Conservation (phyloP, 208 protist species). For the Leishmania aethiopica region DNA sequence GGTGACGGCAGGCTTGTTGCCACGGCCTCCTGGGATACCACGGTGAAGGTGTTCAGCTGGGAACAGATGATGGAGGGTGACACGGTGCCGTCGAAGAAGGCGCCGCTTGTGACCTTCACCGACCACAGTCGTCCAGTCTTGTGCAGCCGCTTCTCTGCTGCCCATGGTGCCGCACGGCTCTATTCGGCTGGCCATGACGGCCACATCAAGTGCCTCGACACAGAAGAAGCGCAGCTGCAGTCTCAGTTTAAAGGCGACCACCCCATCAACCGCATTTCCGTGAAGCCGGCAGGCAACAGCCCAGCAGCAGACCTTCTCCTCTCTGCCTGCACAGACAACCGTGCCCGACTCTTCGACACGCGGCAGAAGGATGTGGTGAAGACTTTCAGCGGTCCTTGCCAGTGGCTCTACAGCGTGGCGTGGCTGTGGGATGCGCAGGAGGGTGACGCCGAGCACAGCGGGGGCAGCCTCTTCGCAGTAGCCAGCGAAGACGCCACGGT, state of each 20-base stretch:
- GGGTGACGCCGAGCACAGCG: slow-evolving; percentile 32
- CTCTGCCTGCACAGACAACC: slow-evolving; percentile 82
- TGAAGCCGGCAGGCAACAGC: slow-evolving; percentile 39
- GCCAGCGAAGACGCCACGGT: slow-evolving; percentile 74
- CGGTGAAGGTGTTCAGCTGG: slow-evolving; percentile 82
- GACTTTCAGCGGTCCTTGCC: slow-evolving; percentile 76
- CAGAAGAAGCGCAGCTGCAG: slow-evolving; percentile 50
- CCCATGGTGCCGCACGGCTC: slow-evolving; percentile 40
- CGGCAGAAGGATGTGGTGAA: slow-evolving; percentile 55
- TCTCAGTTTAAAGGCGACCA: slow-evolving; percentile 63
- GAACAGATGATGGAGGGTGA: slow-evolving; percentile 37
- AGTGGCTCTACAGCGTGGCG: slow-evolving; percentile 82
- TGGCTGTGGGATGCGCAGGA: slow-evolving; percentile 73
- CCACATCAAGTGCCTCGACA: slow-evolving; percentile 66
- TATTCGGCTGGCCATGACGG: slow-evolving; percentile 82
- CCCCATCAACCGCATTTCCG: slow-evolving; percentile 64
- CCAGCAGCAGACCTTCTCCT: slow-evolving; percentile 63
- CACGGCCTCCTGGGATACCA: slow-evolving; percentile 82
- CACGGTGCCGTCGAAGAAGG: slow-evolving; percentile 56
- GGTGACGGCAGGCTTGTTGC: slow-evolving; percentile 51
- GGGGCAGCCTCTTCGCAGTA: slow-evolving; percentile 56
- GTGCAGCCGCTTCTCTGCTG: slow-evolving; percentile 64
- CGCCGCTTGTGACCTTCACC: slow-evolving; percentile 71
- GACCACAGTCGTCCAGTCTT: slow-evolving; percentile 85
- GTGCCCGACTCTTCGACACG: slow-evolving; percentile 79